phyloP scores from a whole-genome alignment of 306 rosid genomes.

The Vigna hirtella region DNA sequence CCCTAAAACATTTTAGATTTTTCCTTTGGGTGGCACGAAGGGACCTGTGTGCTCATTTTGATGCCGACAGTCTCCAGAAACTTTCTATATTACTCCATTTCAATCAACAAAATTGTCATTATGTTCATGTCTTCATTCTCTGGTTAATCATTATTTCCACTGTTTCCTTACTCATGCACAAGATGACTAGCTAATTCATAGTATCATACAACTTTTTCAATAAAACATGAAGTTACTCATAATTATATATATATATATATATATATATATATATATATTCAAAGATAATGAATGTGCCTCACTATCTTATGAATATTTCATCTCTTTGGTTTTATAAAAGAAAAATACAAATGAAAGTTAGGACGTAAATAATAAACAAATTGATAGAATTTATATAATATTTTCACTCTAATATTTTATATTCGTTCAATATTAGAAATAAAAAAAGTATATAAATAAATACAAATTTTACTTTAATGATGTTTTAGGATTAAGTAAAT shows the following conservation, averaged over 20 bases:
- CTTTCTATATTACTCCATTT: slow-evolving; percentile 7
- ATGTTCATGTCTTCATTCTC: slow-evolving; percentile 27
- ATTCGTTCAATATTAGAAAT: too few species aligned
- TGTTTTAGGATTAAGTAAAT: too few species aligned
- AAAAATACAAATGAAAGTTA: too few species aligned
- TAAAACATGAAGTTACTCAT: slow-evolving; percentile 4
- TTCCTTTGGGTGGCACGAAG: neutral
- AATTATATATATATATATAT: neutral
- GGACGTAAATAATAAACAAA: too few species aligned
- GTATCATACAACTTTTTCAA: neutral
- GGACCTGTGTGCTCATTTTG: slow-evolving; percentile 12
- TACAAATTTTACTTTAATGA: too few species aligned
- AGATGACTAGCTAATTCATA: neutral
- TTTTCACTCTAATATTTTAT: too few species aligned
- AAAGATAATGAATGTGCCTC: too few species aligned
- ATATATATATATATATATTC: too few species aligned
- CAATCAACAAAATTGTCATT: slow-evolving; percentile 42
- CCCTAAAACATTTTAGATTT: neutral
- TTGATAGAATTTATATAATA: too few species aligned
- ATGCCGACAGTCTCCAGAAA: slow-evolving; percentile 31
- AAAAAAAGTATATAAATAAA: too few species aligned
- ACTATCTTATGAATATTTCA: too few species aligned
- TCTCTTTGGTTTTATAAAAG: too few species aligned
- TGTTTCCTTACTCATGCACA: slow-evolving; percentile 38
- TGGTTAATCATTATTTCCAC: slow-evolving; percentile 29